These are phyloP conservation scores for Colletotrichum plurivorum DNA, from an alignment of 2,329 filamentous ascomycete species.

Conservation along the genomic window DNA sequence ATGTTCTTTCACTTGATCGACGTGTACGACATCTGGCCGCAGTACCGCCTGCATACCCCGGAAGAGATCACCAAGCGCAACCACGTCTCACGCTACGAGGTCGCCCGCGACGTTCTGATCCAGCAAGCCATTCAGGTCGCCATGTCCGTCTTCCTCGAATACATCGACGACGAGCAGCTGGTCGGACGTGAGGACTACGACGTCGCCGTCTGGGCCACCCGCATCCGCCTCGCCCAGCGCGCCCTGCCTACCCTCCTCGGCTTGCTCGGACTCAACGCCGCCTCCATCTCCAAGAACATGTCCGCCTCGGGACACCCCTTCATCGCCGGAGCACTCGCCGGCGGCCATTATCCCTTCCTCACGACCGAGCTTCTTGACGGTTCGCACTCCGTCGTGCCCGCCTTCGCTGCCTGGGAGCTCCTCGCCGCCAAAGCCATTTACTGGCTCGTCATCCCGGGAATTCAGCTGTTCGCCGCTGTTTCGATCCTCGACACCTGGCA, in stretches of 20 bases:
- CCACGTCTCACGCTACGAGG: slow-evolving; percentile 86
- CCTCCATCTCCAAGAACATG: slow-evolving; percentile 81
- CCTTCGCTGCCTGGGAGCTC: slow-evolving; percentile 89
- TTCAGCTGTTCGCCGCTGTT: slow-evolving; percentile 84
- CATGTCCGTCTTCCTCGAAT: slow-evolving; percentile 76
- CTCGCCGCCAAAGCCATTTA: slow-evolving; percentile 82
- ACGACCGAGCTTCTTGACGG: slow-evolving; percentile 69
- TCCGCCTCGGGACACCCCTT: slow-evolving; percentile 75
- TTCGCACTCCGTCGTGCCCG: slow-evolving; percentile 70
- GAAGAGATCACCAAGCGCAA: slow-evolving; percentile 91
- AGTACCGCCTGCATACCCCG: slow-evolving; percentile 95
- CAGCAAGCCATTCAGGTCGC: slow-evolving; percentile 92
- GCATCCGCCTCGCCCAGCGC: slow-evolving; percentile 83
- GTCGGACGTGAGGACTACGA: slow-evolving; percentile 87
- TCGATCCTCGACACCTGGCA: slow-evolving; percentile 95
- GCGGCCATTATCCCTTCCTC: slow-evolving; percentile 84
- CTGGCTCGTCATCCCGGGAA: slow-evolving; percentile 79
- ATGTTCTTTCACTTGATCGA: slow-evolving; percentile 91
- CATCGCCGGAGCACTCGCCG: slow-evolving; percentile 81
- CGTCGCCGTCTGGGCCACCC: slow-evolving; percentile 89
- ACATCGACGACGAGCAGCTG: slow-evolving; percentile 81
- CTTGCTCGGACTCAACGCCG: slow-evolving; percentile 82
- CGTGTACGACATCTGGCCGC: slow-evolving; percentile 85
- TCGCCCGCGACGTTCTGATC: slow-evolving; percentile 89
- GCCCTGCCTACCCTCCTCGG: slow-evolving; percentile 81